Conservation (phyloP, 108 stramenopile genomes). For the Chaetoceros tenuissimus region DNA sequence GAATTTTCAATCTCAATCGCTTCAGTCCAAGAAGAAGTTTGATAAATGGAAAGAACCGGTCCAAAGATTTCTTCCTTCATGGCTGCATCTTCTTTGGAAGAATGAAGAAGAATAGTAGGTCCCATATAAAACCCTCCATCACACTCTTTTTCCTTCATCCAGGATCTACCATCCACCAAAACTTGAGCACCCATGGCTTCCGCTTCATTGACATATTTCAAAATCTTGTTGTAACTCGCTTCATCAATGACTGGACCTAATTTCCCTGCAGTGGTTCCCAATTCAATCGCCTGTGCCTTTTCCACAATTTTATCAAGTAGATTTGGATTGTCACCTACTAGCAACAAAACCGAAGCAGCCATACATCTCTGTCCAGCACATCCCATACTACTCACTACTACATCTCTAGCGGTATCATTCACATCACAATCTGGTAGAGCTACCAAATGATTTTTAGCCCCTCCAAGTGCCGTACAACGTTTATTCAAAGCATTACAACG, state of each 20-base stretch:
- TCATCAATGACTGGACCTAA: constrained; percentile 90
- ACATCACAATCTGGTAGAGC: constrained; percentile 90
- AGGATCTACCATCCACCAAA: constrained; percentile 85
- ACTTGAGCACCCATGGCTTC: constrained; percentile 60
- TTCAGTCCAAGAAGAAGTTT: constrained; percentile 74
- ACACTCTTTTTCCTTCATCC: constrained; percentile 33
- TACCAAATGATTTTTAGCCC: constrained; percentile 96
- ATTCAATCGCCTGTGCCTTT: constrained; percentile 61
- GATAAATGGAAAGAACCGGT: constrained; percentile 81
- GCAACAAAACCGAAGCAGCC: constrained; percentile 90
- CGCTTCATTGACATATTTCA: constrained; percentile 72
- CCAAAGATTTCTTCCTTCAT: constrained; percentile 93
- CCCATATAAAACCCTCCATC: constrained; percentile 75
- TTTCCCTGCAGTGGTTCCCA: constrained; percentile 76
- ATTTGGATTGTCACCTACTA: constrained; percentile 31
- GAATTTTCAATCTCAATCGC: constrained; percentile 92
- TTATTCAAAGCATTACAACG: constrained; percentile 72
- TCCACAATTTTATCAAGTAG: constrained; percentile 54
- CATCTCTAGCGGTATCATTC: constrained; percentile 76
- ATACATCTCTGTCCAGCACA: constrained; percentile 91
- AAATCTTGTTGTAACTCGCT: constrained; percentile 64
- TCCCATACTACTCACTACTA: constrained; percentile 85
- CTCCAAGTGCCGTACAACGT: constrained; percentile 88
- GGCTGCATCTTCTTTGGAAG: constrained; percentile 49
- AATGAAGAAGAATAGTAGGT: constrained; percentile 83